These are phyloP conservation scores for Flaveria bidentis DNA, from an alignment of 129 eudicot species.

Conservation along the genomic window DNA sequence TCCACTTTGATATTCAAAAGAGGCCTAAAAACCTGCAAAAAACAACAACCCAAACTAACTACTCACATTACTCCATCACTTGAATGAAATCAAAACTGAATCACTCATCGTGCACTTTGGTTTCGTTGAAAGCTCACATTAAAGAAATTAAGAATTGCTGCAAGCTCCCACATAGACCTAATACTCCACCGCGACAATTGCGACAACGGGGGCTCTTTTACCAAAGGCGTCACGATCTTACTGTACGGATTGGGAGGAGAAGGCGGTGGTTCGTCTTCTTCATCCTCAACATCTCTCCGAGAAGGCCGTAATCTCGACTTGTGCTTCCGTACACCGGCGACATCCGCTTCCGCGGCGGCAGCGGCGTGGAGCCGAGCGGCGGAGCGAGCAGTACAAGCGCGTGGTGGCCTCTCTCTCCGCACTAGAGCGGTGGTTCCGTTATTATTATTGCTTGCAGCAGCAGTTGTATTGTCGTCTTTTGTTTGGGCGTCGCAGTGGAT, in stretches of 20 bases:
- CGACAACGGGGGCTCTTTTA: slow-evolving; percentile 60
- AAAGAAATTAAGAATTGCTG: slow-evolving; percentile 81
- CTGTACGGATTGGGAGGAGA: slow-evolving; percentile 52
- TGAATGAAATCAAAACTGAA: slow-evolving; percentile 14
- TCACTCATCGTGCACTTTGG: not conserved
- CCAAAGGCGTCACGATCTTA: slow-evolving; percentile 60
- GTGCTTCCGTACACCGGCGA: slow-evolving; percentile 50
- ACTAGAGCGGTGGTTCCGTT: slow-evolving; percentile 25
- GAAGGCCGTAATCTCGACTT: slow-evolving; percentile 42
- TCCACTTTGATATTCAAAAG: slow-evolving; percentile 79
- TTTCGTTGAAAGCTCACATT: slow-evolving; percentile 50
- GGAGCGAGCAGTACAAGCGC: slow-evolving; percentile 86
- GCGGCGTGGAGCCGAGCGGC: slow-evolving; percentile 67
- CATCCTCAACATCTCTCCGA: slow-evolving; percentile 29
- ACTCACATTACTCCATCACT: not conserved
- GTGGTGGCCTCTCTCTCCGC: slow-evolving; percentile 86
- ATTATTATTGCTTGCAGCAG: not conserved
- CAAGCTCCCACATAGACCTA: slow-evolving; percentile 94
- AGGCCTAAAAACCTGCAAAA: slow-evolving; percentile 86
- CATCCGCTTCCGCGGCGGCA: slow-evolving; percentile 68
- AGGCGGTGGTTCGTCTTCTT: slow-evolving; percentile 41
- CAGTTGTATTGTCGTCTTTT: no score
- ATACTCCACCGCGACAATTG: slow-evolving; percentile 86
- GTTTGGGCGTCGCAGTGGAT: slow-evolving; percentile 41
- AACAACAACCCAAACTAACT: slow-evolving; percentile 26